Evolutionary conservation across 2,329 filamentous ascomycete genomes (phyloP).

Genomic region (Exophiala sp.): DNA sequence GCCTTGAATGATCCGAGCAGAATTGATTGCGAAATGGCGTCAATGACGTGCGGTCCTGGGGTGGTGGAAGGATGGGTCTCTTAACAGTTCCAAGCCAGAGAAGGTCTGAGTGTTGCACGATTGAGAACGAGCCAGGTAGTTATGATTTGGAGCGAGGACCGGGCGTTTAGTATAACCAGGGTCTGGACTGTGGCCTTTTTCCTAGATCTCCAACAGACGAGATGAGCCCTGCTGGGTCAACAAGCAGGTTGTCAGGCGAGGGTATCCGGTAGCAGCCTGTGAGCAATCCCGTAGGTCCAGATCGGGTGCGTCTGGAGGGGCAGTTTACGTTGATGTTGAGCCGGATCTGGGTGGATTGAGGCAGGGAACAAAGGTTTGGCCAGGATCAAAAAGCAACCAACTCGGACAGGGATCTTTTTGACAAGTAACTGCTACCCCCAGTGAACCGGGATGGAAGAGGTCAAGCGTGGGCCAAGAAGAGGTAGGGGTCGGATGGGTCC

Average conservation of each 20-base stretch:
- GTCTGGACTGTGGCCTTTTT: slow-evolving; percentile 21
- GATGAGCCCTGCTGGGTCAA: slow-evolving; percentile 8
- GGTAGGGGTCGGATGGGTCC: neutral
- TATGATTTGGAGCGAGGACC: slow-evolving; percentile 21
- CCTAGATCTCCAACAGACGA: slow-evolving; percentile 14
- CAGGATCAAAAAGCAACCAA: neutral
- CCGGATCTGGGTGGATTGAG: neutral
- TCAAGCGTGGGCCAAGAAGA: neutral
- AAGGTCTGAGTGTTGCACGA: slow-evolving; percentile 13
- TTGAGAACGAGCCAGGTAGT: slow-evolving; percentile 16
- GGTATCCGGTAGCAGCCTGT: neutral
- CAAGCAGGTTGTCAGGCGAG: slow-evolving; percentile 9
- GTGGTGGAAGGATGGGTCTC: slow-evolving; percentile 1
- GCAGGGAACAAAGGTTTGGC: neutral
- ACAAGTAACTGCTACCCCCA: neutral
- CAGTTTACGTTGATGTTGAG: slow-evolving; percentile 5
- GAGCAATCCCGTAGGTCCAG: slow-evolving; percentile 3
- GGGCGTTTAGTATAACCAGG: slow-evolving; percentile 15
- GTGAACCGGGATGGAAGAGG: neutral
- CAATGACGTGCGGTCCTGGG: slow-evolving; percentile 18
- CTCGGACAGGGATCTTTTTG: neutral
- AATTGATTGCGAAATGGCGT: slow-evolving; percentile 11
- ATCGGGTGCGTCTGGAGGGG: slow-evolving; percentile 4
- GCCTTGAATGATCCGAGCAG: neutral
- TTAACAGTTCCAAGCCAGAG: slow-evolving; percentile 9